Evolutionary conservation across 2,329 filamentous ascomycete species (phyloP).

Genomic region (Didymellaceae sp.): DNA sequence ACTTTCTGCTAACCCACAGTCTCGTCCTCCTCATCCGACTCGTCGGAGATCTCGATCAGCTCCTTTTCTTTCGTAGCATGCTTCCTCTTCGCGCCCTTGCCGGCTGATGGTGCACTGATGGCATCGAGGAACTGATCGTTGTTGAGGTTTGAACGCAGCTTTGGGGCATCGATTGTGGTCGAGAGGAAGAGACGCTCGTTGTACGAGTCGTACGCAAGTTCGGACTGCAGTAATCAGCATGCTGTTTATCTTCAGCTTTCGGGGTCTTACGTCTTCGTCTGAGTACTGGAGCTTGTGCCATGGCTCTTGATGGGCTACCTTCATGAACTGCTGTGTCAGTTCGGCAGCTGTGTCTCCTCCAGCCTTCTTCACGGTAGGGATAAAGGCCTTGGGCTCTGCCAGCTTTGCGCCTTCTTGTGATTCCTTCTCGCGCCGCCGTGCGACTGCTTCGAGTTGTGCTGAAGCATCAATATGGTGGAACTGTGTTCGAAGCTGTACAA

Average conservation of each 20-base stretch:
- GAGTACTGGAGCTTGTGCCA: constrained; percentile 83
- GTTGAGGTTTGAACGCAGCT: constrained; percentile 62
- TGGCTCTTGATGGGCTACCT: constrained; percentile 77
- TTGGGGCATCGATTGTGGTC: constrained; percentile 50
- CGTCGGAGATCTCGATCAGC: constrained; percentile 43
- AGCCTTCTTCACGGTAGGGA: constrained; percentile 83
- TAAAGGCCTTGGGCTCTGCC: constrained; percentile 74
- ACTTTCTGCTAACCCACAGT: constrained; percentile 16
- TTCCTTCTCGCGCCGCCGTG: constrained; percentile 53
- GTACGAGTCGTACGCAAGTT: constrained; percentile 77
- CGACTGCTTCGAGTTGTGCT: constrained; percentile 70
- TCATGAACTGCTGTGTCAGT: constrained; percentile 77
- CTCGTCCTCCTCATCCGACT: constrained; percentile 34
- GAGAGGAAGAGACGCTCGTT: constrained; percentile 72
- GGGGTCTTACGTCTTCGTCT: constrained; percentile 70
- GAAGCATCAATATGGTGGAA: constrained; percentile 91
- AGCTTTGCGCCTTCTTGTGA: constrained; percentile 53
- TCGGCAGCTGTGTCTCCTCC: constrained; percentile 70
- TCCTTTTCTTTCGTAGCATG: constrained; percentile 33
- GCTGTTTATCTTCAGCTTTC: background rate
- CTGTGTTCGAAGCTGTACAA: constrained; percentile 89
- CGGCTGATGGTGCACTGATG: constrained; percentile 62
- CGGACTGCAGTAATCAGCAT: constrained; percentile 51
- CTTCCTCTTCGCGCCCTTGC: constrained; percentile 50
- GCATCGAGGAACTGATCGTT: constrained; percentile 67